Conservation (phyloP, 2,329 filamentous ascomycete genomes). For the Cordyceps tenuipes region DNA sequence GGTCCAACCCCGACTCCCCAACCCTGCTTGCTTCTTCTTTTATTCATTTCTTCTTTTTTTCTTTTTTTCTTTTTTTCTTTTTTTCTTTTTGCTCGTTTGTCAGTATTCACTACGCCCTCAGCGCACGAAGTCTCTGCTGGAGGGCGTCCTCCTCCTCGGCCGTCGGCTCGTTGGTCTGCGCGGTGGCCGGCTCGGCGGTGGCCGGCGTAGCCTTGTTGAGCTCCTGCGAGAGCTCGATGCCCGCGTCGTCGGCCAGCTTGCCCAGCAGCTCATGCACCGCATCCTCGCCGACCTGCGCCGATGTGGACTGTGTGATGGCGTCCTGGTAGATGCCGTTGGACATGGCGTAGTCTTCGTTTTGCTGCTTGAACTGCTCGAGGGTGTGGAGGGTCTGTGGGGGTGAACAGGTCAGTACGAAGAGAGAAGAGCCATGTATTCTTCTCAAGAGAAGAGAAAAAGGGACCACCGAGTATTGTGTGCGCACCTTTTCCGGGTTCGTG, state of each 20-base stretch:
- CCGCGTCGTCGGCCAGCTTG: conserved; percentile 81
- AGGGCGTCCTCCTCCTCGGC: conserved; percentile 73
- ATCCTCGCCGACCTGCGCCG: conserved; percentile 66
- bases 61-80: not conserved
- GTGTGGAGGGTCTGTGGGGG: conserved; percentile 43
- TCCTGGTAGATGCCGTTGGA: conserved; percentile 74
- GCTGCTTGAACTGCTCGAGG: conserved; percentile 52
- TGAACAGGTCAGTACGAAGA: too few species aligned
- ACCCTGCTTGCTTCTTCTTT: not conserved
- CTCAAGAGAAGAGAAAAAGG: too few species aligned
- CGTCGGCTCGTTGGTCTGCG: conserved; percentile 54
- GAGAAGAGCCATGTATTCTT: too few species aligned
- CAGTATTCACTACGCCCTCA: conserved; percentile 35
- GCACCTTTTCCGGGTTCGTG: conserved; percentile 52
- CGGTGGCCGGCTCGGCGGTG: conserved; percentile 45
- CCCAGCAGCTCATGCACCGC: conserved; percentile 80
- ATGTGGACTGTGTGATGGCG: conserved; percentile 69
- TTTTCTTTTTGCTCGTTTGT: not conserved
- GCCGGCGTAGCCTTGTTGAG: conserved; percentile 51
- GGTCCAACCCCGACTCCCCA: not conserved
- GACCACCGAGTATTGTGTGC: too few species aligned
- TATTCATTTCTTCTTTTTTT: not conserved
- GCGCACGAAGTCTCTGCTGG: conserved; percentile 49
- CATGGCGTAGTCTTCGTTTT: conserved; percentile 58
- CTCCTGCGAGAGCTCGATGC: conserved; percentile 72